phyloP scores from a whole-genome alignment of 2,329 filamentous ascomycete genomes.

The Cercospora canescens region DNA sequence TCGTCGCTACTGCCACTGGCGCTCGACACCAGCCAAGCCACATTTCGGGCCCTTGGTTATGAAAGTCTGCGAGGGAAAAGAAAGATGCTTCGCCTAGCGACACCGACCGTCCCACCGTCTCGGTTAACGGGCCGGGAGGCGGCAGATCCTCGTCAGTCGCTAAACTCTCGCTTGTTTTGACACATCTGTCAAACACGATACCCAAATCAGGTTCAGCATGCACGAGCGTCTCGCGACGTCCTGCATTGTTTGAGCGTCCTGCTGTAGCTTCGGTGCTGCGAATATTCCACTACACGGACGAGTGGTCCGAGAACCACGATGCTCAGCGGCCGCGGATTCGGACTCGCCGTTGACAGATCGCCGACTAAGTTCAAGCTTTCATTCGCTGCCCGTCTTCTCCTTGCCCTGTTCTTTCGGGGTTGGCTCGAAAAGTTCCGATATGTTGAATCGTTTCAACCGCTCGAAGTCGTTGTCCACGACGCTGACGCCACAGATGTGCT shows the following conservation, averaged over 20 bases:
- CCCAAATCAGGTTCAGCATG: slow-evolving; percentile 4
- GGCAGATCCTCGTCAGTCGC: slow-evolving; percentile 4
- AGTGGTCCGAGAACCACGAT: neutral
- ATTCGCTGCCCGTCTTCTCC: slow-evolving; percentile 3
- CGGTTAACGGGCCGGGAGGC: slow-evolving; percentile 5
- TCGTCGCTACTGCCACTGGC: neutral
- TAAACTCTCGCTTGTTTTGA: slow-evolving; percentile 13
- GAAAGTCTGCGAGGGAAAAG: neutral
- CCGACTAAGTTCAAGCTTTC: neutral
- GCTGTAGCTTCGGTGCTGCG: neutral
- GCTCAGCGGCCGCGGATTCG: neutral
- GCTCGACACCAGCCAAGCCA: neutral
- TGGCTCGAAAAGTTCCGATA: slow-evolving; percentile 69
- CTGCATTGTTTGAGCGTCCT: neutral
- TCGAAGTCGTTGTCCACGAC: slow-evolving; percentile 76
- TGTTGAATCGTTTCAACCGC: slow-evolving; percentile 72
- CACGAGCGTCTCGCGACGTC: neutral
- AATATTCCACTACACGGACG: neutral
- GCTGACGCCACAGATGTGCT: slow-evolving; percentile 77
- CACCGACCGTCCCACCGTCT: slow-evolving; percentile 8
- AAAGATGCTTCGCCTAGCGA: slow-evolving; percentile 20
- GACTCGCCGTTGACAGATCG: neutral
- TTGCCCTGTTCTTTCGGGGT: slow-evolving; percentile 37
- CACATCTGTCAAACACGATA: neutral
- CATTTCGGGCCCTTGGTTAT: neutral